These are phyloP conservation scores for Nitzschia sp. DNA, from an alignment of 108 stramenopile species.

Conservation along the genomic window DNA sequence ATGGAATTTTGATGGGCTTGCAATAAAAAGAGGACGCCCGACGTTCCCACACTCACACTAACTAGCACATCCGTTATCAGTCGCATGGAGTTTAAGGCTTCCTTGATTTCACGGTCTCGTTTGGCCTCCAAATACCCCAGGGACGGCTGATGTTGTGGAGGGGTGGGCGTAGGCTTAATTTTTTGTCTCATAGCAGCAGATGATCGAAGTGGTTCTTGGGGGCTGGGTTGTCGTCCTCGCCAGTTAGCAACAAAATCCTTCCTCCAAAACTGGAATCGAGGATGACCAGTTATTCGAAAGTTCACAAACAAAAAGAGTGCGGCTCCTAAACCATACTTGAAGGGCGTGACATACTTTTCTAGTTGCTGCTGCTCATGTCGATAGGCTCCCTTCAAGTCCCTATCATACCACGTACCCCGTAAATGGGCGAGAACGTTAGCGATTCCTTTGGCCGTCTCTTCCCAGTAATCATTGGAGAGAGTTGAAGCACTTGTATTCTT, in stretches of 20 bases:
- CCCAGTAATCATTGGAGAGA: conserved; percentile 12
- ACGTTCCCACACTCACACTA: conserved; percentile 26
- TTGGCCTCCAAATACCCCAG: conserved; percentile 10
- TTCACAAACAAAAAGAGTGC: conserved; percentile 16
- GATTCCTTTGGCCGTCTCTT: conserved; percentile 18
- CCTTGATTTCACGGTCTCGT: conserved; percentile 8
- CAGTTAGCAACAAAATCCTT: neutral
- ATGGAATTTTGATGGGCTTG: neutral
- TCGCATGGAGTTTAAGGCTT: conserved; percentile 9
- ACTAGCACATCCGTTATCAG: conserved; percentile 26
- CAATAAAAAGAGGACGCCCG: conserved; percentile 13
- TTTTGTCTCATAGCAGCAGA: too few species aligned
- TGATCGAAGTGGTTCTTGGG: too few species aligned
- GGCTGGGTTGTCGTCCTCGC: neutral
- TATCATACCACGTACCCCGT: conserved; percentile 17
- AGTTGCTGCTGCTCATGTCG: conserved; percentile 18
- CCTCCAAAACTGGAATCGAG: neutral
- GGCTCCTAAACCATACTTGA: conserved; percentile 15
- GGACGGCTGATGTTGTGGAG: neutral
- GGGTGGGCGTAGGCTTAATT: neutral
- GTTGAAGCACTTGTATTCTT: too few species aligned
- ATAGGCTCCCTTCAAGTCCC: conserved; percentile 3
- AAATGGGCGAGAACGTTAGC: conserved; percentile 10
- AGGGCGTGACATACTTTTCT: conserved; percentile 21
- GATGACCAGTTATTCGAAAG: conserved; percentile 25